Evolutionary conservation across 257 asterid genomes (phyloP).

Genomic region (Fraxinus quadrangulata): DNA sequence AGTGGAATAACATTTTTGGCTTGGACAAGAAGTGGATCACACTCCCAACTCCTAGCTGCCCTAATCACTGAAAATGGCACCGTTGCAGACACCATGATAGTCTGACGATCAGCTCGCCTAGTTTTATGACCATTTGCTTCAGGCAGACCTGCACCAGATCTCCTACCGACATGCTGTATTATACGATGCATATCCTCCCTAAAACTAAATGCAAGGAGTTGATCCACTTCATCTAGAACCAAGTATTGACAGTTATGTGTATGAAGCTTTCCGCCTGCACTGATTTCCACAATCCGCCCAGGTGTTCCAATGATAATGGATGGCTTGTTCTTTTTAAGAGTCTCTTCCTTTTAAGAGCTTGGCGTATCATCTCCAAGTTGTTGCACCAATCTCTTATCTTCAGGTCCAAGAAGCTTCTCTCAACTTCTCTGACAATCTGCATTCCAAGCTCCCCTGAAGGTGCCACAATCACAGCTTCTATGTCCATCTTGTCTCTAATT

Average conservation of each 20-base stretch:
- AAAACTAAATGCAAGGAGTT: constrained; percentile 85
- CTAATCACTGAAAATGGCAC: constrained; percentile 88
- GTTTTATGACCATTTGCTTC: constrained; percentile 31
- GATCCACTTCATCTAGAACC: constrained; percentile 91
- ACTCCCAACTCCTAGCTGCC: constrained; percentile 91
- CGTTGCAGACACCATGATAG: constrained; percentile 98
- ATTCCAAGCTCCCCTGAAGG: constrained; percentile 97
- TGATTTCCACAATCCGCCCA: constrained; percentile 89
- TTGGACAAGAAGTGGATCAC: constrained; percentile 85
- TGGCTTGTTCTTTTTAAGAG: constrained; percentile 88
- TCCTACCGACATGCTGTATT: constrained; percentile 81
- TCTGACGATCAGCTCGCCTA: constrained; percentile 53
- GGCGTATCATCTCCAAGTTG: constrained; percentile 42
- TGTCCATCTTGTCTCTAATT: constrained; percentile 40
- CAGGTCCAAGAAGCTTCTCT: constrained; percentile 89
- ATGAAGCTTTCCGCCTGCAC: constrained; percentile 83
- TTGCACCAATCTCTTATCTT: constrained; percentile 75
- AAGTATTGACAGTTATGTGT: constrained; percentile 75
- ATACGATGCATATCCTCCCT: constrained; percentile 92
- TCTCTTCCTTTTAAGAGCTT: constrained; percentile 53
- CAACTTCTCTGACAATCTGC: constrained; percentile 96
- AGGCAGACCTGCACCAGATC: constrained; percentile 55
- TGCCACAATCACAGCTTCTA: constrained; percentile 84
- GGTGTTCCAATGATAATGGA: constrained; percentile 89
- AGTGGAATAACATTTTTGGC: constrained; percentile 66